A percentile compares a stretch with the other conserved stretches of the same genome.
These are phyloP conservation scores for Beauveria caledonica DNA, from an alignment of 2,329 filamentous ascomycete species.

Conservation along the genomic window DNA sequence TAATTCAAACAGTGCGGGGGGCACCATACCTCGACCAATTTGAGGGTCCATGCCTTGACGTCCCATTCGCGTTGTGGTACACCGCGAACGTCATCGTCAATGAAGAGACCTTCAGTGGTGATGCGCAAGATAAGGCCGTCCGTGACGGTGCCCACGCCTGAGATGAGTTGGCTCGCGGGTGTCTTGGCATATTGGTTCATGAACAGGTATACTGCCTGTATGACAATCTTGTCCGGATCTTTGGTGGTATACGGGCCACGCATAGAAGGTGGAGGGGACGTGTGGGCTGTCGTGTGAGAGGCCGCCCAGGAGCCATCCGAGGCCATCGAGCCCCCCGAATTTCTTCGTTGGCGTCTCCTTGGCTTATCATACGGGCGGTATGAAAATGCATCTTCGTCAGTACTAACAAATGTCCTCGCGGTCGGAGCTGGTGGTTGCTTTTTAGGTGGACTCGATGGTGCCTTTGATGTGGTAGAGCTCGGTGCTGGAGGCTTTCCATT, in stretches of 20 bases:
- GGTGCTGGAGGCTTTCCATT: constrained; percentile 44
- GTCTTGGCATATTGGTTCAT: constrained; percentile 81
- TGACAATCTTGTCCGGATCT: constrained; percentile 92
- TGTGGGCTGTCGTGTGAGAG: constrained; percentile 74
- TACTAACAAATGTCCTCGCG: constrained; percentile 50
- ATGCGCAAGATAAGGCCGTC: constrained; percentile 89
- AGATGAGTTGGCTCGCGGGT: constrained; percentile 84
- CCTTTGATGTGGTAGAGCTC: constrained; percentile 22
- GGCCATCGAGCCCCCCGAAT: constrained; percentile 61
- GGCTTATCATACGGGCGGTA: constrained; percentile 71
- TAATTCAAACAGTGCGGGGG: constrained; percentile 52
- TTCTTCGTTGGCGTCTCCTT: constrained; percentile 47
- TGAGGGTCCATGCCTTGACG: constrained; percentile 95
- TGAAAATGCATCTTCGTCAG: constrained; percentile 60
- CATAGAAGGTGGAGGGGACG: constrained; percentile 72
- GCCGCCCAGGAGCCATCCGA: constrained; percentile 84
- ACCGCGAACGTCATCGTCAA: constrained; percentile 87
- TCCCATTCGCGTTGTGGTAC: constrained; percentile 98
- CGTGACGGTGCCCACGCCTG: constrained; percentile 75
- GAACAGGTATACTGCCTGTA: constrained; percentile 87
- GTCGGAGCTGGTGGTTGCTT: constrained; percentile 39
- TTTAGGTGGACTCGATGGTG: constrained; percentile 25
- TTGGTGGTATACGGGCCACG: constrained; percentile 76
- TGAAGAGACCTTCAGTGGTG: constrained; percentile 89
- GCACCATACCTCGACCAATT: constrained; percentile 83